Base-by-base conservation (phyloP, 2,329 filamentous ascomycete species). In the Clonostachys sp. region DNA sequence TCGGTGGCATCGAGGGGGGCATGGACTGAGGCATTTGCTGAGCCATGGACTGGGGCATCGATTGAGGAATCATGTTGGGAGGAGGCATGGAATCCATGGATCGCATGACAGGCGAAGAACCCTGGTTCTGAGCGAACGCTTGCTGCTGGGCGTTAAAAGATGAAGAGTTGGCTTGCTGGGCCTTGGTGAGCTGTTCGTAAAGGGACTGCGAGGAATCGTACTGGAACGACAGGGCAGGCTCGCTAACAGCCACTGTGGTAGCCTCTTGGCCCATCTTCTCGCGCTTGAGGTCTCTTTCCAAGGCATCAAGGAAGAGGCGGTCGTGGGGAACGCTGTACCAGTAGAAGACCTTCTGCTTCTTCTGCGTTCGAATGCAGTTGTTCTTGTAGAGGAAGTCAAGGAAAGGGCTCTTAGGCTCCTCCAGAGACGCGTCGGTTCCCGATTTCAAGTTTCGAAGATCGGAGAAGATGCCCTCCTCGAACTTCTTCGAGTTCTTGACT, bases 321-420 rank as follows among this genome's bases (percentile, higher is more conserved):
- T 99, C 94, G 67, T 99, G 94, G 2, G 94, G 94, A 43, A 99
- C 94, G 74, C 91, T 96, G 73, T 97, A 99, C 94, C 94, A 99
- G 75, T 97, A 99, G 64, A 99, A 99, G 55, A 99, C 94, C 78
- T 99, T 99, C 66, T 99, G 94, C 80, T 99, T 99, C 84, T 99
- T 99, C 71, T 99, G 94, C 36, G 94, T 99, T 58, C 94, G 86
- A 59, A 99, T 99, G 80, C 94, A 99, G 77, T 99, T 99, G 81
- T 99, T 99, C 81, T 99, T 99, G 83, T 99, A 99, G 41, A 99
- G 79, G 68, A 97, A 99, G 71, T 99, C 94, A 52, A 99, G 81
- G 73, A 99, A 99, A 2, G 89, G 86, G 72, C 92, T 97, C 80
- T 99, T 99, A 48, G 94, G 94, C 75, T 99, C 94, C 72, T 99